Conservation (phyloP, 441 rosid genomes). For the Hura crepitans region DNA sequence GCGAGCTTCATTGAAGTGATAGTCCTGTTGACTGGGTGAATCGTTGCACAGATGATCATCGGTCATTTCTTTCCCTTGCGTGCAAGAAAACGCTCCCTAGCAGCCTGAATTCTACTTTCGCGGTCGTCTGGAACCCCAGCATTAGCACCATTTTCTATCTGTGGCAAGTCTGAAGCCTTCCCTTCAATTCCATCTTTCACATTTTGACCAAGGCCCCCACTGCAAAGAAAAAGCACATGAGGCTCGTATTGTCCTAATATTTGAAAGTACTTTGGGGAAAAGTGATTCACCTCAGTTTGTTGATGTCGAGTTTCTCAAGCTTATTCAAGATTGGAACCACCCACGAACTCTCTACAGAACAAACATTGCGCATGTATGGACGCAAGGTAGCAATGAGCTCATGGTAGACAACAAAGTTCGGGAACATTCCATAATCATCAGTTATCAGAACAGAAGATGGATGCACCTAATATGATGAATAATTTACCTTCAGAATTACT, state of each 20-base stretch:
- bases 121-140: slow-evolving; percentile 36
- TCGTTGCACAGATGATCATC: not conserved
- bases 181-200: slow-evolving; percentile 34
- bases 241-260: not conserved
- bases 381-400: slow-evolving; percentile 79
- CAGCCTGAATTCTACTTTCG: slow-evolving; percentile 66
- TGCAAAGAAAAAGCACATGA: slow-evolving; percentile 26
- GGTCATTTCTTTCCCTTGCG: slow-evolving; percentile 63
- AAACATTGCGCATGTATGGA: slow-evolving; percentile 78
- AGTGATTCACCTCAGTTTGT: slow-evolving; percentile 60
- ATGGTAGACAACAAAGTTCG: slow-evolving; percentile 73
- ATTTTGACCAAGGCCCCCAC: slow-evolving; percentile 52
- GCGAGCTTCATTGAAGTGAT: slow-evolving; percentile 5
- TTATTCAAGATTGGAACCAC: slow-evolving; percentile 62
- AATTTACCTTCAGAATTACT: not conserved
- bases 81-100: slow-evolving; percentile 83
- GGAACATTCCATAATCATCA: slow-evolving; percentile 67
- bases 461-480: slow-evolving; percentile 56
- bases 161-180: slow-evolving; percentile 30
- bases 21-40: slow-evolving; percentile 2
- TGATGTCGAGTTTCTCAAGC: slow-evolving; percentile 55
- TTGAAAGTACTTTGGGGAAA: not conserved
- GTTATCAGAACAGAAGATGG: slow-evolving; percentile 73
- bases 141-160: slow-evolving; percentile 23
- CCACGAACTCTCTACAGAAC: slow-evolving; percentile 69